Evolutionary conservation across 108 stramenopile genomes (phyloP).

Genomic region (Seminavis robusta): DNA sequence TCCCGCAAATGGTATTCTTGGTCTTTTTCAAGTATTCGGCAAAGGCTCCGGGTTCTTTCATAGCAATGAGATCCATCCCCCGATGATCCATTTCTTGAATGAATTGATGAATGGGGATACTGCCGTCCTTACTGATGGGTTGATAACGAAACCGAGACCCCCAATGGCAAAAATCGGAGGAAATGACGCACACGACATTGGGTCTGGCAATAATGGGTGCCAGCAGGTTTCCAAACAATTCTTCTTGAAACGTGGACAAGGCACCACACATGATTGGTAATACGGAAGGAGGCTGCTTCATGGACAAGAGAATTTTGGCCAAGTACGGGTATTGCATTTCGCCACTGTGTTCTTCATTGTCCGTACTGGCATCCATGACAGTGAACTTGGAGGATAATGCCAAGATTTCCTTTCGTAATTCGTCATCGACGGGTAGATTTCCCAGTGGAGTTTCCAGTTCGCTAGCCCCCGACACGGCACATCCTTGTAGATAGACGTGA

Average conservation of each 20-base stretch:
- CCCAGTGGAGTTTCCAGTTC: slow-evolving; percentile 68
- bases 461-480: slow-evolving; percentile 64
- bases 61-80: slow-evolving; percentile 73
- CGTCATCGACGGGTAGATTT: slow-evolving; percentile 57
- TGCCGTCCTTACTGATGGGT: neutral
- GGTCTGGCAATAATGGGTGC: slow-evolving; percentile 49
- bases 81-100: slow-evolving; percentile 70
- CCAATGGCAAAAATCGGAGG: slow-evolving; percentile 85
- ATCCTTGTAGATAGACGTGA: slow-evolving; percentile 78
- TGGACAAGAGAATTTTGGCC: slow-evolving; percentile 44
- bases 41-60: slow-evolving; percentile 82
- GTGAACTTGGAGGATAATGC: slow-evolving; percentile 29
- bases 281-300: slow-evolving; percentile 25
- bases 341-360: slow-evolving; percentile 80
- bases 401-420: slow-evolving; percentile 49
- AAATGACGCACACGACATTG: slow-evolving; percentile 59
- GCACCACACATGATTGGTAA: slow-evolving; percentile 84
- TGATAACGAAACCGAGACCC: slow-evolving; percentile 28
- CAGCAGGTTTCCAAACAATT: slow-evolving; percentile 50
- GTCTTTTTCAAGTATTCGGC: slow-evolving; percentile 73
- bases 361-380: slow-evolving; percentile 52
- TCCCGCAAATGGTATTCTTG: slow-evolving; percentile 82
- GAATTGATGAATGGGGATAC: slow-evolving; percentile 34
- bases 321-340: slow-evolving; percentile 91
- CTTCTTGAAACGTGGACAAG: slow-evolving; percentile 41